A percentile compares a stretch with the other conserved stretches of the same genome.
phyloP scores from a whole-genome alignment of 2,329 filamentous ascomycete genomes.

The Fusarium longipes region DNA sequence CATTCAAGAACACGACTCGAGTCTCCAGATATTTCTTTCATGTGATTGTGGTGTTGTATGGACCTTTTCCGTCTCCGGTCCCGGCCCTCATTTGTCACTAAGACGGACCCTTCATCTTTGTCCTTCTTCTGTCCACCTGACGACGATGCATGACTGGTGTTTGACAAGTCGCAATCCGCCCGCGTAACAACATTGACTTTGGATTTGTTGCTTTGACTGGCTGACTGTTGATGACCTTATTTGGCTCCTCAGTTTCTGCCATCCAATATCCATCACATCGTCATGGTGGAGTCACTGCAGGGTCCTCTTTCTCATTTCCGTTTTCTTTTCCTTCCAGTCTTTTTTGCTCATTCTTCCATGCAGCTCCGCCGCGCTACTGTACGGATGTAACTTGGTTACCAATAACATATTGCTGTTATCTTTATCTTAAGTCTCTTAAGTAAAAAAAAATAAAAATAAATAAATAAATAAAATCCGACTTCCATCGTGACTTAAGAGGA shows the following conservation, averaged over 20 bases:
- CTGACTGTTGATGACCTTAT: background rate
- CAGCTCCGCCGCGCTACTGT: slow-evolving; percentile 24
- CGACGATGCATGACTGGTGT: slow-evolving; percentile 12
- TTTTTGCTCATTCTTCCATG: slow-evolving; percentile 26
- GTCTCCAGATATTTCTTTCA: slow-evolving; percentile 18
- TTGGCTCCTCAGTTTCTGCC: background rate
- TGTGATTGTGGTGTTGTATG: slow-evolving; percentile 16
- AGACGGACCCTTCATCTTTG: slow-evolving; percentile 13
- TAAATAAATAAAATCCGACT: slow-evolving; percentile 11
- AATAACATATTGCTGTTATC: slow-evolving; percentile 28
- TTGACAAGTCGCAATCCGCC: slow-evolving; percentile 3
- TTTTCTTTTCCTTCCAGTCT: slow-evolving; percentile 20
- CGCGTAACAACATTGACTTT: background rate
- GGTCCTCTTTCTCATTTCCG: slow-evolving; percentile 39
- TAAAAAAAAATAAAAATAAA: no score
- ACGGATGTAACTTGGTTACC: slow-evolving; percentile 17
- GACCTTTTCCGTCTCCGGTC: slow-evolving; percentile 27
- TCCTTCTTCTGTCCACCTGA: slow-evolving; percentile 29
- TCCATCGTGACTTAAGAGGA: slow-evolving; percentile 17
- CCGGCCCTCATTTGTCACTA: slow-evolving; percentile 19
- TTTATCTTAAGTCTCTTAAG: no score
- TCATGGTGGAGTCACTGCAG: slow-evolving; percentile 41
- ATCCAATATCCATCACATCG: slow-evolving; percentile 20
- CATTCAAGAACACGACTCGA: slow-evolving; percentile 28
- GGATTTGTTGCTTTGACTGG: background rate